These are phyloP conservation scores for Schwanniomyces polymorphus DNA, from an alignment of 805 yeast genomes.

Conservation along the genomic window DNA sequence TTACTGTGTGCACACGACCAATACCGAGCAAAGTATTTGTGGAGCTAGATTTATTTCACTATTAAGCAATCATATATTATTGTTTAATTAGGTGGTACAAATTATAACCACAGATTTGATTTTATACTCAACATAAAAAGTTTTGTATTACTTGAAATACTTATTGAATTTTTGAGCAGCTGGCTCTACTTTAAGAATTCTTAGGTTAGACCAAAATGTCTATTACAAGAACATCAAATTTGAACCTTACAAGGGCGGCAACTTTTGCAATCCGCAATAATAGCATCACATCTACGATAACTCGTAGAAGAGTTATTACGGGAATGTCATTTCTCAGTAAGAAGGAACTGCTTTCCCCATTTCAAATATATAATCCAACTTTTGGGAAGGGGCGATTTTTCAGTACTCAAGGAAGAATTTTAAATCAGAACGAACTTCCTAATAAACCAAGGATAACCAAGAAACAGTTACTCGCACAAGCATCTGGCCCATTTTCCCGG, in stretches of 20 bases:
- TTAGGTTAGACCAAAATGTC: background rate
- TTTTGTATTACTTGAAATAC: background rate
- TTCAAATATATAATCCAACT: background rate
- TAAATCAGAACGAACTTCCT: background rate
- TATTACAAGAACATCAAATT: background rate
- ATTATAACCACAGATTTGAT: background rate
- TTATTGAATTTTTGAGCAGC: background rate
- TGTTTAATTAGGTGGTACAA: background rate
- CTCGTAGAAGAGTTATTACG: background rate
- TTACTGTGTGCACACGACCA: background rate
- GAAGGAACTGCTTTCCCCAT: background rate
- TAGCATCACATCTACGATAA: background rate
- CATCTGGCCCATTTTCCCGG: constrained; percentile 29
- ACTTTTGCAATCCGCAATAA: background rate
- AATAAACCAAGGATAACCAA: constrained; percentile 13
- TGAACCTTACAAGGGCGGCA: background rate
- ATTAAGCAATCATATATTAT: background rate
- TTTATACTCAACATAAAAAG: background rate
- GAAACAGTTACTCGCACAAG: constrained; percentile 26
- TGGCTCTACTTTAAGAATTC: background rate
- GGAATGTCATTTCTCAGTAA: background rate
- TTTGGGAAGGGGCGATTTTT: background rate
- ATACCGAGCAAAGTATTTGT: background rate
- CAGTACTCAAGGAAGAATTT: background rate
- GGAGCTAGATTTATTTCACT: background rate